Conservation (phyloP, 2,329 filamentous ascomycete genomes). For the Hypoxylon sp. region DNA sequence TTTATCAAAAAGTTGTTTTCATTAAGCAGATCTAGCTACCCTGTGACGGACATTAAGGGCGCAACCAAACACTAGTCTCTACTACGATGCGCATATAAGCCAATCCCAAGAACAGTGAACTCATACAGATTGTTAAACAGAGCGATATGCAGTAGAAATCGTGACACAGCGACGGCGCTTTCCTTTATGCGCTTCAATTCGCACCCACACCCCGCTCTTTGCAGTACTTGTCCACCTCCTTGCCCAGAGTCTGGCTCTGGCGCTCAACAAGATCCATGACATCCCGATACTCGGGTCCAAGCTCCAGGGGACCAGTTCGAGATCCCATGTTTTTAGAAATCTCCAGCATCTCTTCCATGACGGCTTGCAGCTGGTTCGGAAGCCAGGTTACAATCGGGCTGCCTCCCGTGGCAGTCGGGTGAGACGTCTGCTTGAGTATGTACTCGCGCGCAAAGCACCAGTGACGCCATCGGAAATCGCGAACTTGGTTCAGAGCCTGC, state of each 20-base stretch:
- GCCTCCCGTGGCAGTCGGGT: constrained; percentile 82
- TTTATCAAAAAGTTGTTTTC: no score
- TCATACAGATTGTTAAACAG: no score
- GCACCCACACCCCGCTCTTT: constrained; percentile 63
- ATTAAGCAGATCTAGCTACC: no score
- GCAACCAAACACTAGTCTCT: no score
- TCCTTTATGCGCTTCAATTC: no score
- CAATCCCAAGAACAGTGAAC: no score
- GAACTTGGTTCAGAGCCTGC: constrained; percentile 74
- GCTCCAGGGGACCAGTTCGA: constrained; percentile 47
- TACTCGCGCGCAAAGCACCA: constrained; percentile 89
- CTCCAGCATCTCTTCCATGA: constrained; percentile 73
- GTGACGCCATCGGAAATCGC: constrained; percentile 84
- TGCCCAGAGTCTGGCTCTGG: constrained; percentile 71
- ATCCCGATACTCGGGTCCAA: constrained; percentile 59
- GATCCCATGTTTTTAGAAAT: constrained; percentile 60
- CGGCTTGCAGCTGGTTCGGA: constrained; percentile 80
- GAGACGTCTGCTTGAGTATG: constrained; percentile 78
- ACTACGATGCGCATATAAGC: no score
- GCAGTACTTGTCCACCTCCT: constrained; percentile 81
- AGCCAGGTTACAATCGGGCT: constrained; percentile 87
- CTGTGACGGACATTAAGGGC: no score
- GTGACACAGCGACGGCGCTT: no score
- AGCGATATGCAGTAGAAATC: no score
- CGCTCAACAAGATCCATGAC: constrained; percentile 73